Base-by-base conservation (phyloP, 306 rosid genomes). In the Gynostemma pentaphyllum region DNA sequence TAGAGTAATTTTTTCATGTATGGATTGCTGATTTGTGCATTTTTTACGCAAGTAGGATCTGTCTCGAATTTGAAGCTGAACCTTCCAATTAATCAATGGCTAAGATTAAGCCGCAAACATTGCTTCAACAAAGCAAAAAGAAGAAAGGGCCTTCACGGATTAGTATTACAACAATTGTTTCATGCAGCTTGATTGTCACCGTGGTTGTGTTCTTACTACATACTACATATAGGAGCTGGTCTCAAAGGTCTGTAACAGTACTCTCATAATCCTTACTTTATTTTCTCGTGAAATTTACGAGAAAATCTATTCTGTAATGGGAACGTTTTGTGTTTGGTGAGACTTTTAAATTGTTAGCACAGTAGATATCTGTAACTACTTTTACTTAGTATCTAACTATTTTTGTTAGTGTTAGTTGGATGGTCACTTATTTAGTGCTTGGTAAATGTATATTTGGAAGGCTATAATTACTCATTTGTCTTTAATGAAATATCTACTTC, bases 41-140 rank as follows among this genome's bases (percentile, higher is more conserved):
- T 72, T 46, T 39, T 34, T 62, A 62, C 2, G 21, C 42, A 74
- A n/a, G 67, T 71, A 10, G 48, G 72, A 7, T 49, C 60, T 59
- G 8, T 64, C 14, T 56, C 15, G 5, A 16, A 8, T 39, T 70
- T 9, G 70, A 46, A 71, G 46, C 70, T 49, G 74, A 76, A 68
- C 37, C 40, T 59, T 76, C 45, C 62, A 75, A 15, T 49, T 44
- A 8, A 85, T 49, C 40, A 8, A 85, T 85, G 91, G 91, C 80
- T 23, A 85, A 83, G 85, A 85, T 85, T 47, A 85, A 85, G 62
- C 91, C 91, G 40, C 87, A 82, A 79, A 73, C 91, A 68, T 74
- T 82, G 71, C 74, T 85, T 45, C 91, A 82, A 65, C 91, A 85
- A 75, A 85, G 91, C 83, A 85, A 85, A 78, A 85, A 81, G 76